Base-by-base conservation (phyloP, 169 alveolate genomes). In the Cryptosporidium tyzzeri region DNA sequence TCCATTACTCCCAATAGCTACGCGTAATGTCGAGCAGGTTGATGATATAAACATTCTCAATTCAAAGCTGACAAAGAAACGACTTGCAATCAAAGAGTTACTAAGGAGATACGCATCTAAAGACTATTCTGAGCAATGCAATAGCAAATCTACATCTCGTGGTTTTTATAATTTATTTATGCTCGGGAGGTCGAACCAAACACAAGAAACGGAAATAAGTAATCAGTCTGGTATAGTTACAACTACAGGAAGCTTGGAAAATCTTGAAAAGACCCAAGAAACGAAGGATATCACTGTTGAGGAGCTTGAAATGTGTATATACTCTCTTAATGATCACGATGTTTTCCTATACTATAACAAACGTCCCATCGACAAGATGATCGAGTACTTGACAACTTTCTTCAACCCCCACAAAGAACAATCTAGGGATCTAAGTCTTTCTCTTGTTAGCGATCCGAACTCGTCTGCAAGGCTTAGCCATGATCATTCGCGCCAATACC, bases 241-340 rank as follows among this genome's bases (percentile, higher is more conserved):
- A 26, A 80, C 80, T n/a, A 62, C 89, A 4, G 75, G 89, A n/a
- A 53, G 50, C 35, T 59, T 80, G 70, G 75, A 65, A 29, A 62
- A 45, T 80, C 14, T 62, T 6, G 75, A 80, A 12, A 80, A 48
- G 45, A 70, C 75, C 5, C 92, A 75, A 39, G 95, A 93, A 37
- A 91, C 62, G 37, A 85, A 45, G 39, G 94, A 85, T 31, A 86
- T 96, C 80, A 91, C 96, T 1, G 92, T 91, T 26, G 98, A 96
- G 84, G 97, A 96, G 92, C 94, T 97, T 23, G 97, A 97, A 89
- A 95, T 95, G 70, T 96, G 98, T 85, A 85, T 97, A 58, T 96
- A 97, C 91, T 95, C 98, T 21, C 68, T 97, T 69, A 93, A 96
- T 39, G 99, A 97, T 86, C 96, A 95, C 91, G 94, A 95, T 37